phyloP scores from a whole-genome alignment of 140 eudicot species.

The Cichorium intybus region DNA sequence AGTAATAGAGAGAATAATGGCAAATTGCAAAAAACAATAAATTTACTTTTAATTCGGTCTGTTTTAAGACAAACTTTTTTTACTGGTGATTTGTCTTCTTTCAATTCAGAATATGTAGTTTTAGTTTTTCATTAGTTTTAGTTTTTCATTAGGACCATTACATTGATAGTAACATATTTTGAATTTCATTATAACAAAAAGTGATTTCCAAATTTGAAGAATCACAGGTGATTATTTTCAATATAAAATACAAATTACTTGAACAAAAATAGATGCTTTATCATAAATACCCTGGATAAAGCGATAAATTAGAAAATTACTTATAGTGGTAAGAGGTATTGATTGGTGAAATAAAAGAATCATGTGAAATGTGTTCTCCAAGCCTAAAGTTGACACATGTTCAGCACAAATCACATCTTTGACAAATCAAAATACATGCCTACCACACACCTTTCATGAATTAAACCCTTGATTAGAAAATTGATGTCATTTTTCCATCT shows the following conservation, averaged over 20 bases:
- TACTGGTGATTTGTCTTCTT: no score
- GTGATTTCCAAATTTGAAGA: neutral
- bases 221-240: neutral
- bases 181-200: neutral
- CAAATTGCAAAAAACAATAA: no score
- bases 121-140: no score
- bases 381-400: slow-evolving; percentile 15
- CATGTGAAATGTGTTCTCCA: neutral
- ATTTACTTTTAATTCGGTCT: no score
- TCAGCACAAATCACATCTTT: slow-evolving; percentile 14
- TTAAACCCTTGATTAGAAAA: neutral
- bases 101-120: no score
- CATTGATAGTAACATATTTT: neutral
- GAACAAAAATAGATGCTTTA: neutral
- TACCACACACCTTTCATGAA: slow-evolving; percentile 18
- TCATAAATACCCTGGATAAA: neutral
- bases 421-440: slow-evolving; percentile 15
- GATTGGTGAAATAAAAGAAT: neutral
- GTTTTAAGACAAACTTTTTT: no score
- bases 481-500: neutral
- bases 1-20: no score
- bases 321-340: neutral
- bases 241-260: neutral
- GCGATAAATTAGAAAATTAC: neutral
- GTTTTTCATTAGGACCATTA: no score